Evolutionary conservation across 768 basidiomycete species (phyloP).

Genomic region (Saitozyma sp.): DNA sequence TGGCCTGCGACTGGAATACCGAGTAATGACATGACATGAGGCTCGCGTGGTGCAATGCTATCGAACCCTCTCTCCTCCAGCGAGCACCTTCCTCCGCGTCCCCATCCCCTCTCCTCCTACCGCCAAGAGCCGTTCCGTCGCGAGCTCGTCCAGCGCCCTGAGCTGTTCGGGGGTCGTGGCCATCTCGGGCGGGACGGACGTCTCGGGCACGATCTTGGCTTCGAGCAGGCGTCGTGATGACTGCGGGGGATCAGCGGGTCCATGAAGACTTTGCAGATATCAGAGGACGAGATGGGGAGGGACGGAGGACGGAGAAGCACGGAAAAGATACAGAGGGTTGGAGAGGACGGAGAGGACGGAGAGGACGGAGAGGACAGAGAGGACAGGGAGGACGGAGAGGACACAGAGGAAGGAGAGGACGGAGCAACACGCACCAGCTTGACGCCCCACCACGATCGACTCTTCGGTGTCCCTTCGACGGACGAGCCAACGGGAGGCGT

Average conservation of each 20-base stretch:
- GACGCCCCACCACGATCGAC: constrained; percentile 47
- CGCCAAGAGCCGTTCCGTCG: constrained; percentile 36
- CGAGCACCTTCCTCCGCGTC: constrained; percentile 10
- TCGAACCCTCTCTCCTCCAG: no score
- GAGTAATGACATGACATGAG: no score
- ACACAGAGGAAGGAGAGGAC: no score
- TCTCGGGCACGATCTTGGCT: constrained; percentile 1
- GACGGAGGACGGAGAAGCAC: no score
- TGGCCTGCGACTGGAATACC: no score
- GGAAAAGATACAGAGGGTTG: no score
- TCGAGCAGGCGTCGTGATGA: constrained; percentile 22
- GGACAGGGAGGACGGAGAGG: no score
- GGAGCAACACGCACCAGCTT: constrained; percentile 9
- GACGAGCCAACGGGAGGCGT: constrained; percentile 21
- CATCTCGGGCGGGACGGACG: constrained; percentile 18
- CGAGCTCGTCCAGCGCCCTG: constrained; percentile 26
- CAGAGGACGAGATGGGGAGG: background rate
- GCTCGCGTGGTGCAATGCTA: no score
- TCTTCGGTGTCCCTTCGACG: constrained; percentile 13
- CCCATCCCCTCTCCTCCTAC: constrained; percentile 22
- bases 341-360: background rate
- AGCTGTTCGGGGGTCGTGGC: constrained; percentile 20
- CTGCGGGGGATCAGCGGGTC: constrained; percentile 6
- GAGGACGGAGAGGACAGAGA: no score
- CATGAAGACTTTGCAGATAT: background rate